Evolutionary conservation across 2,329 filamentous ascomycete species (phyloP).

Genomic region (Fusarium citri): DNA sequence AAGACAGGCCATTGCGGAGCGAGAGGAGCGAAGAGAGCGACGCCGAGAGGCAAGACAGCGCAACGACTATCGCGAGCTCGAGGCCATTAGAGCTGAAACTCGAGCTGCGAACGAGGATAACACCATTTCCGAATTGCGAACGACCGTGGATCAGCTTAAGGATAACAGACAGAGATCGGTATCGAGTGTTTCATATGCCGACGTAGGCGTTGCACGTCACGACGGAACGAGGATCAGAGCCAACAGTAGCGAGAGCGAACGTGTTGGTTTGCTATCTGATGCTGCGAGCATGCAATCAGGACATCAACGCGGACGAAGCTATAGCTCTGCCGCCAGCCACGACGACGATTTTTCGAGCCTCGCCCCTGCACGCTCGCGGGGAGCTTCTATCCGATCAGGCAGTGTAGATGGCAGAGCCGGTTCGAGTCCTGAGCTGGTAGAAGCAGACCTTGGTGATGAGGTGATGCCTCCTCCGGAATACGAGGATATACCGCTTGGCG

Average conservation of each 20-base stretch:
- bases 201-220: constrained; percentile 79
- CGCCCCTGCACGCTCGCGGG: constrained; percentile 52
- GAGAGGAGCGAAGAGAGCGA: constrained; percentile 78
- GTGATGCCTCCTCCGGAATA: constrained; percentile 67
- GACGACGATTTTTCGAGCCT: constrained; percentile 60
- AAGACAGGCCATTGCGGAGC: constrained; percentile 78
- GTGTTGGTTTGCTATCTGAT: constrained; percentile 76
- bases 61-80: constrained; percentile 77
- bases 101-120: constrained; percentile 61
- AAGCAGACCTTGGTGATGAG: constrained; percentile 61
- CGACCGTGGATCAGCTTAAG: constrained; percentile 67
- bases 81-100: constrained; percentile 70
- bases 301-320: constrained; percentile 51
- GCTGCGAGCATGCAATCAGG: constrained; percentile 71
- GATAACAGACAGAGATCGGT: constrained; percentile 73
- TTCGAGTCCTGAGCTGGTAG: constrained; percentile 64
- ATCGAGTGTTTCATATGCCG: constrained; percentile 80
- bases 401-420: constrained; percentile 55
- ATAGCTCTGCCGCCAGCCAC: constrained; percentile 68
- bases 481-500: constrained; percentile 60
- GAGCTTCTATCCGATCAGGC: constrained; percentile 58
- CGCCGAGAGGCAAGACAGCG: constrained; percentile 78
- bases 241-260: constrained; percentile 78
- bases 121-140: constrained; percentile 67
- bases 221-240: constrained; percentile 81